Percentiles rank a stretch among this genome's conserved stretches.
These are phyloP conservation scores for Boletus rufocinnamomeus DNA, from an alignment of 768 basidiomycete genomes.

Conservation along the genomic window DNA sequence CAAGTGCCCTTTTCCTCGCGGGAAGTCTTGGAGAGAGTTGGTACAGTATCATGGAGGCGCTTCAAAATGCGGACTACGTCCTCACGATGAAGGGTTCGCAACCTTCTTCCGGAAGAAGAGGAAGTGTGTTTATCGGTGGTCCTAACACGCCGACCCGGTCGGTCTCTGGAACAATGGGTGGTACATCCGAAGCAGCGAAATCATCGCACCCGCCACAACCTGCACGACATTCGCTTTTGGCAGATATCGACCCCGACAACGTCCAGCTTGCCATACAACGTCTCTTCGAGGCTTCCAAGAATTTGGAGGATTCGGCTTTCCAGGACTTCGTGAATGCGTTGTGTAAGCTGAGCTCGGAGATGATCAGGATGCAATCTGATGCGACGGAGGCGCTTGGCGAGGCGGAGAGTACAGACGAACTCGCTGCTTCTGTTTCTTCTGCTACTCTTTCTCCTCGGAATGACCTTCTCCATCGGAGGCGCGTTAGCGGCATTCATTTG, in stretches of 20 bases:
- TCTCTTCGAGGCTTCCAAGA: slow-evolving; percentile 84
- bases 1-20: slow-evolving; percentile 77
- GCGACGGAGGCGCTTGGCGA: slow-evolving; percentile 27
- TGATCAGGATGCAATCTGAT: slow-evolving; percentile 85
- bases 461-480: slow-evolving; percentile 55
- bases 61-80: slow-evolving; percentile 96
- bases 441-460: slow-evolving; percentile 43
- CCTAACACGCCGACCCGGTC: slow-evolving; percentile 40
- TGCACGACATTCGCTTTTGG: slow-evolving; percentile 59
- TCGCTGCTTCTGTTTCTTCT: slow-evolving; percentile 35
- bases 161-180: slow-evolving; percentile 34
- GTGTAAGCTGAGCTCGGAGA: slow-evolving; percentile 85
- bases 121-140: slow-evolving; percentile 38
- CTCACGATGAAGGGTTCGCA: slow-evolving; percentile 60
- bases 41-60: slow-evolving; percentile 86
- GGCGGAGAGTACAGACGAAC: slow-evolving; percentile 36
- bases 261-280: slow-evolving; percentile 75
- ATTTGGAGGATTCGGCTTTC: slow-evolving; percentile 82
- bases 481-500: slow-evolving; percentile 88
- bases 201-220: slow-evolving; percentile 26
- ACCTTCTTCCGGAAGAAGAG: slow-evolving; percentile 32
- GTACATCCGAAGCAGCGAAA: slow-evolving; percentile 19
- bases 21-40: slow-evolving; percentile 88
- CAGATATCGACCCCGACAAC: slow-evolving; percentile 74
- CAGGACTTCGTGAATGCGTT: slow-evolving; percentile 73